Evolutionary conservation across 1,284 basidiomycete genomes (phyloP).

Genomic region (Heliocybe sulcata): DNA sequence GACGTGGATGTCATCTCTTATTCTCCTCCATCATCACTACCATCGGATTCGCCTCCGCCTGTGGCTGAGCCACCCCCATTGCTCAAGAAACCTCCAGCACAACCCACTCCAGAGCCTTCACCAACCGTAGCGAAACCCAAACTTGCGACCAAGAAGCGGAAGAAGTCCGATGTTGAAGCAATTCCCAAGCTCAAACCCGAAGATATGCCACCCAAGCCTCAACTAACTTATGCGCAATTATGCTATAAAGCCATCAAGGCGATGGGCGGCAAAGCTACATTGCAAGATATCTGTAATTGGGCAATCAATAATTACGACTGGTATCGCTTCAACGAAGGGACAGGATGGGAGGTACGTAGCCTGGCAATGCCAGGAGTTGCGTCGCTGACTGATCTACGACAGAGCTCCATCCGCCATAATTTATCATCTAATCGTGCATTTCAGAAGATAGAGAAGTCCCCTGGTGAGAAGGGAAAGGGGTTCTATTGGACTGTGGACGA

Average conservation of each 20-base stretch:
- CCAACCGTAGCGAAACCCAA: slow-evolving; percentile 22
- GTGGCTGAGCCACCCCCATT: slow-evolving; percentile 12
- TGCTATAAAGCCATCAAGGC: slow-evolving; percentile 76
- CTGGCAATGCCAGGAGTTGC: neutral
- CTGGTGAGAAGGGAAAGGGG: slow-evolving; percentile 69
- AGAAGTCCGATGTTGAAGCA: slow-evolving; percentile 45
- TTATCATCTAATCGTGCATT: slow-evolving; percentile 85
- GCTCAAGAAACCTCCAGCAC: slow-evolving; percentile 14
- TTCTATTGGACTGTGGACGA: slow-evolving; percentile 87
- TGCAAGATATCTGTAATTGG: slow-evolving; percentile 92
- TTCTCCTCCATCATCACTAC: slow-evolving; percentile 74
- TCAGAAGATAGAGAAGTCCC: slow-evolving; percentile 77
- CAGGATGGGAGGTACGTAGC: slow-evolving; percentile 79
- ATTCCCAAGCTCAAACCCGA: slow-evolving; percentile 51
- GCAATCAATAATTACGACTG: slow-evolving; percentile 85
- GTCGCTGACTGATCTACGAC: slow-evolving; percentile 4
- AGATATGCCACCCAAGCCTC: slow-evolving; percentile 74
- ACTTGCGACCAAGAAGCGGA: slow-evolving; percentile 64
- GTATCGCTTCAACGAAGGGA: slow-evolving; percentile 76
- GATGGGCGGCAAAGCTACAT: slow-evolving; percentile 77
- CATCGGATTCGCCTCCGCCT: slow-evolving; percentile 60
- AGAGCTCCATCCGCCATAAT: slow-evolving; percentile 92
- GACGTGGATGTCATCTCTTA: slow-evolving; percentile 74
- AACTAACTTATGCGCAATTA: slow-evolving; percentile 71
- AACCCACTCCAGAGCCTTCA: slow-evolving; percentile 21